Evolutionary conservation across 371 early-diverging fungal genomes (phyloP), one percentile per base, ranked within the genome.

Genomic region (Mortierella sp.): DNA sequence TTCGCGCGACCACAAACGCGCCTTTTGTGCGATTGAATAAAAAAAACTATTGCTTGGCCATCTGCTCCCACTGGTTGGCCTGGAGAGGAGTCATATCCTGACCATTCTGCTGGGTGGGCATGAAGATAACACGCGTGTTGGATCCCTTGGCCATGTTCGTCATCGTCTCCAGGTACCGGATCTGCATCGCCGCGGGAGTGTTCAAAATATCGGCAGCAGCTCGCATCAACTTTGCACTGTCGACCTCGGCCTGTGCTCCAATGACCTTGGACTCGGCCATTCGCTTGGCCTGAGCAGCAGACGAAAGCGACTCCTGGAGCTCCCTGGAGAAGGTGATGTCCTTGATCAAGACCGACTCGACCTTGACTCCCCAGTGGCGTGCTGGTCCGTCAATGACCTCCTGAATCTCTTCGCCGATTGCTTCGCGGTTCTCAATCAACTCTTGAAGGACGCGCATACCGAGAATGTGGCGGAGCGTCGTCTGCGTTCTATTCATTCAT

Each of bases 181-280:
- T 96, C 86, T 96, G 96, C 75, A 95, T 93, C 24, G 89, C 89
- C 14, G 88, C 88, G 5, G 89, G 88, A 0, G 88, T 84, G 61
- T 89, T 89, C 70, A 89, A 55, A 69, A 89, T 83, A 73, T 95
- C 94, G 0, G 96, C 94, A 9, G 98, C 97, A 78, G 97, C 95
- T 69, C 98, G 90, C 98, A 98, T 98, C 72, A 98, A 85, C 82
- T 95, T 97, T 28, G 98, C 97, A 24, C 96, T 90, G 64, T 97
- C 96, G 5, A 98, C 98, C 76, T 97, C 98, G 13, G 98, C 98
- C 78, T 93, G 88, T 0, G 98, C 98, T 34, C 95, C 92, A 82
- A 98, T 98, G 67, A 98, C 93, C 90, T 97, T 97, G 59, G 95
- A 92, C 86, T 97, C 95, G 61, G 98, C 98, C 51, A 97, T 89